phyloP scores from a whole-genome alignment of 139 green algal genomes.

The Chlorokybus atmophyticus region DNA sequence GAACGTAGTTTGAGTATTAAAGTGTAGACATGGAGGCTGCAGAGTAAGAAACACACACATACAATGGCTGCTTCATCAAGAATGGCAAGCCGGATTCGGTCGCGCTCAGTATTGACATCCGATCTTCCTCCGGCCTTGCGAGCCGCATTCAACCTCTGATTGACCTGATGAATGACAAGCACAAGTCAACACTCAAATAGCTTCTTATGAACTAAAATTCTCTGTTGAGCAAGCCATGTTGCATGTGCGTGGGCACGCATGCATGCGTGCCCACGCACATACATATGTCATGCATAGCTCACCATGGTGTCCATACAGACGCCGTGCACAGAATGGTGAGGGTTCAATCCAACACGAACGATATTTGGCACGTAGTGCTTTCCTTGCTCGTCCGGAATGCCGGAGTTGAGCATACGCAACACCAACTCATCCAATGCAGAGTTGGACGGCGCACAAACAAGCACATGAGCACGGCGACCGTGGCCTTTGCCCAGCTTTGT shows the following conservation, averaged over 20 bases:
- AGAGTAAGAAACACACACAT: conserved; percentile 8
- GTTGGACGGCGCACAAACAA: conserved; percentile 39
- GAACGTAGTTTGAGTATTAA: no score
- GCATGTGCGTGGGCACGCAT: no score
- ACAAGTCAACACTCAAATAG: no score
- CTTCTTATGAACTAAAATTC: no score
- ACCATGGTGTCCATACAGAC: conserved; percentile 31
- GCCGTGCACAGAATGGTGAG: conserved; percentile 22
- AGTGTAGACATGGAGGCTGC: neutral
- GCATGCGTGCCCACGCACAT: no score
- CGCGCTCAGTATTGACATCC: no score
- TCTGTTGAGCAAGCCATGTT: no score
- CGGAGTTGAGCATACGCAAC: conserved; percentile 23
- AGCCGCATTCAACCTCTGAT: no score
- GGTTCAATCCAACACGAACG: conserved; percentile 32
- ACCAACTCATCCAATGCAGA: conserved; percentile 40
- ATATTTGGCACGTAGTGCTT: conserved; percentile 24
- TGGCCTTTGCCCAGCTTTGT: neutral
- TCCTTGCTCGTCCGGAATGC: neutral
- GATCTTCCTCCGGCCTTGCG: no score
- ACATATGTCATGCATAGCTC: no score
- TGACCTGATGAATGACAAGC: no score
- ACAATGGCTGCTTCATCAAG: conserved; percentile 35
- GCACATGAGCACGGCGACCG: conserved; percentile 17
- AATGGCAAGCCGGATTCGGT: conserved; percentile 24